These are phyloP conservation scores for Suhomyces bolitotheri DNA, from an alignment of 1,139 yeast species.

Conservation along the genomic window DNA sequence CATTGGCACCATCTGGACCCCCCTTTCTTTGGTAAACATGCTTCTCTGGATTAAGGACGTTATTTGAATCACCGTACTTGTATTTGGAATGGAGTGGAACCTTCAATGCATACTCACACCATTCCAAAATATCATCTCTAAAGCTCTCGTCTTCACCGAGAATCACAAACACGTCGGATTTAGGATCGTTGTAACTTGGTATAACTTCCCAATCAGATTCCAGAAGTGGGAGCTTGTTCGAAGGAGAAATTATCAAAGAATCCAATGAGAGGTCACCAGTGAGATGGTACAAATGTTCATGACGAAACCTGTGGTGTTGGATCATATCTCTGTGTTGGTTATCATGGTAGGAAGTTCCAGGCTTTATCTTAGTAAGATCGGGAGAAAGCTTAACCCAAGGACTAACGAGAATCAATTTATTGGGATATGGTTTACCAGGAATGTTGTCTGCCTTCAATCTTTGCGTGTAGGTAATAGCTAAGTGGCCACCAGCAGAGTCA, in stretches of 20 bases:
- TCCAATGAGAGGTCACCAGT: constrained; percentile 18
- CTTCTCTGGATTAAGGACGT: constrained; percentile 20
- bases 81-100: constrained; percentile 24
- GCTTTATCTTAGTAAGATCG: constrained; percentile 15
- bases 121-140: constrained; percentile 42
- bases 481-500: constrained; percentile 48
- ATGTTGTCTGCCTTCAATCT: constrained; percentile 20
- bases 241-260: constrained; percentile 22
- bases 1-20: constrained; percentile 17
- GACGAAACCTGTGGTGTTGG: constrained; percentile 31
- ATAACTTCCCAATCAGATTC: constrained; percentile 36
- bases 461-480: constrained; percentile 32
- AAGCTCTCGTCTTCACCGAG: constrained; percentile 48
- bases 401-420: constrained; percentile 33
- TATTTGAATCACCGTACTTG: constrained; percentile 30
- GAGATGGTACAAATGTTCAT: constrained; percentile 29
- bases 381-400: constrained; percentile 41
- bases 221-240: constrained; percentile 18
- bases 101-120: constrained; percentile 36
- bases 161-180: constrained; percentile 32
- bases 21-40: constrained; percentile 20
- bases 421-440: constrained; percentile 27
- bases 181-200: constrained; percentile 30
- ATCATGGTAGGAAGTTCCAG: constrained; percentile 38
- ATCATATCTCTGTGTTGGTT: constrained; percentile 37